Base-by-base conservation (phyloP, 140 eudicot genomes). In the Flaveria floridana region DNA sequence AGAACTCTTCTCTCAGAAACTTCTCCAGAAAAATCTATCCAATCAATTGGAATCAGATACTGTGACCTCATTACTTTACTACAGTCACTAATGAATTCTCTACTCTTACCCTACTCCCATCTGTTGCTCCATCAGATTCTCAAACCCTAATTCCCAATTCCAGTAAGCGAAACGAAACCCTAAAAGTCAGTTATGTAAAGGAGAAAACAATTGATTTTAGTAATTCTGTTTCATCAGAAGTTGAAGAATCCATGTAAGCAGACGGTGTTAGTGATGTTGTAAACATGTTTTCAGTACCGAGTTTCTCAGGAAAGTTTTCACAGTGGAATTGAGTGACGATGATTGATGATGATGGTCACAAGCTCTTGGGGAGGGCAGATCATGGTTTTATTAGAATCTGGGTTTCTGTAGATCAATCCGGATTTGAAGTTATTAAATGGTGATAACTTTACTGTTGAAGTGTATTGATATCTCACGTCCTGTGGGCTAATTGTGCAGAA, bases 371-470 rank as follows among this genome's bases (percentile, higher is more conserved):
- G 30, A 80, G 82, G 68, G 92, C 96, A n/a, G 82, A 89, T 12
- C 93, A 82, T 63, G 96, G 91, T 90, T 70, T 30, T 93, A 25
- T 50, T 86, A 63, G 96, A 91, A 76, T 86, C 91, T 44, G 96
- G 96, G 1, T 85, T 90, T 53, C 76, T 90, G 4, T 82, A 82
- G 25, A 80, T 84, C 75, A 89, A 86, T 61, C 80, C 83, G 1
- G 64, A 50, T 70, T 51, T 74, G 9, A 79, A 84, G 12, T 46
- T 34, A 3, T 34, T 41, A 71, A 71, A 58, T 12, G 44, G 28
- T 62, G 70, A 75, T 34, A 88, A 89, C 48, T 81, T 82, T 77
- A 73, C 1, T 34, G 39, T 34, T 34, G 1, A 34, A 34, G 1
- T 34, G 7, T 4, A 34, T 4, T 34, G 39, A 34, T 34, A 34